These are phyloP conservation scores for Cornus florida DNA, from an alignment of 148 eudicot genomes.

Conservation along the genomic window DNA sequence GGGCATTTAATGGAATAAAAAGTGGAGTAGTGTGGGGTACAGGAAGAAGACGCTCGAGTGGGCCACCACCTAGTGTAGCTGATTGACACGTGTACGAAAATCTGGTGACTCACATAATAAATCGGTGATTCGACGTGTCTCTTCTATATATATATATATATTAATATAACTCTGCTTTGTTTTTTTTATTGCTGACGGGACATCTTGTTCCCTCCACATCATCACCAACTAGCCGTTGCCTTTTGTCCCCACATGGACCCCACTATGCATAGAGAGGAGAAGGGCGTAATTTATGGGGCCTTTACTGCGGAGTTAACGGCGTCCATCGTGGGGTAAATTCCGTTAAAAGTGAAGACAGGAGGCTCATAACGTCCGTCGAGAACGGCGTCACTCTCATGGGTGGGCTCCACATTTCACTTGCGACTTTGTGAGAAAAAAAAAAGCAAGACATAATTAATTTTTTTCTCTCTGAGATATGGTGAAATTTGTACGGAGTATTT, in stretches of 20 bases:
- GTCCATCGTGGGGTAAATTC: constrained; percentile 15
- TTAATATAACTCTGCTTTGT: too few species aligned
- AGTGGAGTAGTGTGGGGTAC: too few species aligned
- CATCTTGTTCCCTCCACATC: not conserved
- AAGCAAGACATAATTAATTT: too few species aligned
- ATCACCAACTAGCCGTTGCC: not conserved
- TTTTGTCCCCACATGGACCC: not conserved
- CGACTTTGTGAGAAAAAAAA: too few species aligned
- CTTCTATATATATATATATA: not conserved
- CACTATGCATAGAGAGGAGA: not conserved
- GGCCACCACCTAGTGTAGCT: not conserved
- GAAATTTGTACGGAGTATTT: too few species aligned
- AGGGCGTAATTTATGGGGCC: constrained; percentile 16
- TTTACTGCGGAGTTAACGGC: constrained; percentile 18
- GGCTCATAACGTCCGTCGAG: not conserved
- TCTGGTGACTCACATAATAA: too few species aligned
- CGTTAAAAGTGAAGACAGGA: not conserved
- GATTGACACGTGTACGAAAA: not conserved
- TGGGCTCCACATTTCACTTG: too few species aligned
- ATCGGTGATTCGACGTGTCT: not conserved
- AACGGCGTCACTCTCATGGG: not conserved
- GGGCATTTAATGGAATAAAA: not conserved
- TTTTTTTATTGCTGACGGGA: not conserved
- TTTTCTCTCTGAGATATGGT: too few species aligned
- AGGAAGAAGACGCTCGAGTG: not conserved